Evolutionary conservation across 2,329 filamentous ascomycete species (phyloP), one percentile per base, ranked within the genome.

Genomic region (Colletotrichum scovillei): DNA sequence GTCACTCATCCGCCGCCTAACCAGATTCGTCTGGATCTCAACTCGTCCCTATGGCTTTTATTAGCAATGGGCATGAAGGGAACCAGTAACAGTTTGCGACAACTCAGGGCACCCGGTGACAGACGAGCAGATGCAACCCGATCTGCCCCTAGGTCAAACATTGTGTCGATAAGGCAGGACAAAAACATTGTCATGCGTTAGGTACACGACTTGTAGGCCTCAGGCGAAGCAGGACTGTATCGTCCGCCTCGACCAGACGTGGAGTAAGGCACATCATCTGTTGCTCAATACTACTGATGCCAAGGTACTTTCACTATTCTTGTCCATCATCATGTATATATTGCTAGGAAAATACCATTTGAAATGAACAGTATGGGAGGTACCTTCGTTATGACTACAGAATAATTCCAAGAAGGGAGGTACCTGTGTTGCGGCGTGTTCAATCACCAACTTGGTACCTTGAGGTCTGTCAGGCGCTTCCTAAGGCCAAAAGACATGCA

Each of bases 21-120:
- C 56, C 49, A 28, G 35, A 63, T 72, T 52, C 63, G 26, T 32
- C 22, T 49, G 56, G 12, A n/a, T 42, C 52, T 59, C 58, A 57
- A 22, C 52, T 56, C 63, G 38, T 56, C 32, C 26, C 16, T 19
- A 3, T 63, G 42, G n/a, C 7, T 16, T 46, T 56, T 12, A 7
- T 55, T 55, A 53, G 14, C 4, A 7, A 28, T 49, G 58, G 22
- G 46, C 49, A 63, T 63, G 32, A 63, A 24, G 22, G 35, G 46
- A 12, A 22, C 63, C 32, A 14, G 57, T 49, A 22, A 63, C 65
- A 68, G 46, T 32, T 49, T 68, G 30, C 57, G 30, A 42, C 57
- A 28, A 16, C 32, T n/a, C 22, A 8, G 60, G 56, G 7, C 38
- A 32, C 57, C n/a, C 42, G 42, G 42, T 49, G 19, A 49, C 42